Evolutionary conservation across 2,329 filamentous ascomycete genomes (phyloP).

Genomic region (Pseudopithomyces chartarum): DNA sequence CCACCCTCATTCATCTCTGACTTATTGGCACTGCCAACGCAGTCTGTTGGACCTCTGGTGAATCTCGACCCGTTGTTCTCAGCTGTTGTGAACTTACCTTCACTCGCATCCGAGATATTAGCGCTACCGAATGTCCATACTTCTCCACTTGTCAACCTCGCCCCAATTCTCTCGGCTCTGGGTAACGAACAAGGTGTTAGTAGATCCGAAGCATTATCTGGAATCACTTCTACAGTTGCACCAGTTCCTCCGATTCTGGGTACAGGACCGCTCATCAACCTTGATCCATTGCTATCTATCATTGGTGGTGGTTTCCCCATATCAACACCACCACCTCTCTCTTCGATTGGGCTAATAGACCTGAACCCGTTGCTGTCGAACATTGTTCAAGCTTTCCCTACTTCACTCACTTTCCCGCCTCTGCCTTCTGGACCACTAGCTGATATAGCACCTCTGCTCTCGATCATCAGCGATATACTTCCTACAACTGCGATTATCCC

Average conservation of each 20-base stretch:
- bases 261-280: not conserved
- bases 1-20: not conserved
- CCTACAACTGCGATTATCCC: not conserved
- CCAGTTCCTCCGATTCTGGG: too few species aligned
- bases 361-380: not conserved
- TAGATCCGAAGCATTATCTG: not conserved
- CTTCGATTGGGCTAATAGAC: not conserved
- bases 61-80: not conserved
- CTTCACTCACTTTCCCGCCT: not conserved
- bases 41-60: not conserved
- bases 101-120: not conserved
- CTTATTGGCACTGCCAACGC: not conserved
- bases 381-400: not conserved
- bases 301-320: not conserved
- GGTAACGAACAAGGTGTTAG: not conserved
- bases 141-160: conserved; percentile 1
- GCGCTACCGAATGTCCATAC: not conserved
- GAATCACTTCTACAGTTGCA: not conserved
- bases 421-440: not conserved
- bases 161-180: not conserved
- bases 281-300: not conserved
- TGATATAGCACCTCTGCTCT: not conserved
- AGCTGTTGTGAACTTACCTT: not conserved
- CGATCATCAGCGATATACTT: not conserved
- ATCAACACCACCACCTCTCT: not conserved